Conservation (phyloP, 2,329 filamentous ascomycete genomes). For the Chrysoporthe austroafricana region DNA sequence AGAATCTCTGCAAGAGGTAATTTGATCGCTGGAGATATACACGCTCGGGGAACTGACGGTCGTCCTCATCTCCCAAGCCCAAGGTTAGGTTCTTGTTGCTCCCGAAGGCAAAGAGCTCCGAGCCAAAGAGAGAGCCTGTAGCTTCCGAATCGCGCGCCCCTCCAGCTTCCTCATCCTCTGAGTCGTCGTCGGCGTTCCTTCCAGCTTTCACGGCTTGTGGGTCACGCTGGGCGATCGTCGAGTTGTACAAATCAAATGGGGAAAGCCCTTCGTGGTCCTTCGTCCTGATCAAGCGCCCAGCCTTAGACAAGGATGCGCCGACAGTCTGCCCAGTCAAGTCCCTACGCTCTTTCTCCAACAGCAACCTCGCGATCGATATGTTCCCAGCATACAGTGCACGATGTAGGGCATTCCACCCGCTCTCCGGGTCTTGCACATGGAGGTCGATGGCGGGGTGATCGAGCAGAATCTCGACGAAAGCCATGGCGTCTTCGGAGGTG, state of each 20-base stretch:
- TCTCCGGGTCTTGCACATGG: slow-evolving; percentile 86
- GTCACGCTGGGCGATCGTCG: slow-evolving; percentile 81
- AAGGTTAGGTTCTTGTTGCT: slow-evolving; percentile 95
- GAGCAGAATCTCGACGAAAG: slow-evolving; percentile 79
- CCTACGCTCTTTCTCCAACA: slow-evolving; percentile 77
- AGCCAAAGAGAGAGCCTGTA: slow-evolving; percentile 51
- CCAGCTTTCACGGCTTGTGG: slow-evolving; percentile 49
- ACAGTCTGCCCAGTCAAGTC: slow-evolving; percentile 64
- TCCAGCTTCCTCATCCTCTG: slow-evolving; percentile 56
- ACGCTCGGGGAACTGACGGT: slow-evolving; percentile 90
- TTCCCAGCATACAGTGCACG: slow-evolving; percentile 90
- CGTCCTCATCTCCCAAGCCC: slow-evolving; percentile 93
- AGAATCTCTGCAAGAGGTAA: slow-evolving; percentile 74
- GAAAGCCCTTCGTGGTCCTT: slow-evolving; percentile 96
- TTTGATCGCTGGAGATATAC: slow-evolving; percentile 77
- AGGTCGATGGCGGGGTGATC: slow-evolving; percentile 84
- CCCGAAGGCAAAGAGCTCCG: slow-evolving; percentile 91
- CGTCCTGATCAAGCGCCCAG: slow-evolving; percentile 83
- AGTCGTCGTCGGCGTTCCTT: slow-evolving; percentile 54
- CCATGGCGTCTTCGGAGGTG: slow-evolving; percentile 66
- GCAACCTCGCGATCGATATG: slow-evolving; percentile 78
- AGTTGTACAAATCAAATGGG: slow-evolving; percentile 89
- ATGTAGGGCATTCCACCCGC: slow-evolving; percentile 94
- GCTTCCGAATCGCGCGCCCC: slow-evolving; percentile 25
- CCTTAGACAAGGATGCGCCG: slow-evolving; percentile 61